A percentile compares a stretch with the other conserved stretches of the same genome.
phyloP scores from a whole-genome alignment of 371 early-diverging fungal genomes.

The Apophysomyces variabilis region DNA sequence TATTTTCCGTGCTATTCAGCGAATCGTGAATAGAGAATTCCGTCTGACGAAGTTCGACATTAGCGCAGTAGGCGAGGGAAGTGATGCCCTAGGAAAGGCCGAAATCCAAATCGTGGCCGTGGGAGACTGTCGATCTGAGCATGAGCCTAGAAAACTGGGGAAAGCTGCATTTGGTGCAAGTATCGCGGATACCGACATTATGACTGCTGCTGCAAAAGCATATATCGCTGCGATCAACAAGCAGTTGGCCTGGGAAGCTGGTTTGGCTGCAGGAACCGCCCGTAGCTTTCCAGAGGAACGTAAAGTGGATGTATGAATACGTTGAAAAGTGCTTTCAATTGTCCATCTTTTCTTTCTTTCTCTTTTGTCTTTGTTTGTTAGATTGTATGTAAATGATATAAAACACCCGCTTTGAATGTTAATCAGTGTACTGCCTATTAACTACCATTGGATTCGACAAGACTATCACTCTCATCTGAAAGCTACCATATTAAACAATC shows the following conservation, averaged over 20 bases:
- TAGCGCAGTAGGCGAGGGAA: conserved; percentile 82
- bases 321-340: too few relatives aligned
- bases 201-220: conserved; percentile 85
- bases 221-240: conserved; percentile 86
- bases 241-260: conserved; percentile 52
- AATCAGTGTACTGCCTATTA: too few relatives aligned
- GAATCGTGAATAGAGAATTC: conserved; percentile 67
- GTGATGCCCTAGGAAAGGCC: conserved; percentile 87
- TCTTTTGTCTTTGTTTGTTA: too few relatives aligned
- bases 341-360: too few relatives aligned
- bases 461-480: too few relatives aligned
- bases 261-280: conserved; percentile 31
- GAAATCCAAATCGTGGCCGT: conserved; percentile 70
- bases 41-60: conserved; percentile 79
- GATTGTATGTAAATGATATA: too few relatives aligned
- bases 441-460: too few relatives aligned
- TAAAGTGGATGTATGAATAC: conserved; percentile 45
- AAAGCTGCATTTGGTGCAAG: conserved; percentile 67
- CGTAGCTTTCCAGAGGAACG: conserved; percentile 49
- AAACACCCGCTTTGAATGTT: too few relatives aligned
- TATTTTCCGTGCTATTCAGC: conserved; percentile 83
- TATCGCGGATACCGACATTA: conserved; percentile 82
- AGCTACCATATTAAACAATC: too few relatives aligned
- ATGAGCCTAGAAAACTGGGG: conserved; percentile 14
- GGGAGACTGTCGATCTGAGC: conserved; percentile 13